Conservation (phyloP, 768 basidiomycete genomes). For the Tulasnella sp. region DNA sequence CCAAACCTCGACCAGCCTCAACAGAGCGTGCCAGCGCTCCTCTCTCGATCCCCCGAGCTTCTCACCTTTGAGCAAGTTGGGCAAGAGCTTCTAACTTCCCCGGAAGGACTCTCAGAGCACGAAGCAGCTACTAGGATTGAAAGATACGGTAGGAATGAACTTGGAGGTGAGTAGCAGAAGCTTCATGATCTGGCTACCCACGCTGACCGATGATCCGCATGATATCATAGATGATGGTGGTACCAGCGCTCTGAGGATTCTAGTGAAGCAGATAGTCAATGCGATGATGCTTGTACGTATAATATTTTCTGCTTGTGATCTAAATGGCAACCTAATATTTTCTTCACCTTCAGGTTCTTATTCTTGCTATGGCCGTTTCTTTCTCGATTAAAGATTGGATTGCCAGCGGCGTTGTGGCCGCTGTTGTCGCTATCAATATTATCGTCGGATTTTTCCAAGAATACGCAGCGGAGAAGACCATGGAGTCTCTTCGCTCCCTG, state of each 20-base stretch:
- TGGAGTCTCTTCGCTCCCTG: constrained; percentile 37
- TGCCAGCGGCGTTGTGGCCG: constrained; percentile 39
- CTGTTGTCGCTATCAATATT: constrained; percentile 25
- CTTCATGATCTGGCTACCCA: constrained; percentile 3
- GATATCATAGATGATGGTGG: background rate
- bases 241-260: constrained; percentile 14
- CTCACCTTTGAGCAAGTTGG: constrained; percentile 22
- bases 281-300: constrained; percentile 26
- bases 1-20: constrained; percentile 6
- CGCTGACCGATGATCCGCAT: background rate
- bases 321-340: background rate
- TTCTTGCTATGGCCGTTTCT: constrained; percentile 35
- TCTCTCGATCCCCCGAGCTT: constrained; percentile 20
- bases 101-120: constrained; percentile 22
- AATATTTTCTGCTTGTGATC: too few species aligned
- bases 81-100: constrained; percentile 20
- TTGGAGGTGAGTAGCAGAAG: constrained; percentile 24
- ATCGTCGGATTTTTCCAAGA: constrained; percentile 37
- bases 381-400: constrained; percentile 44
- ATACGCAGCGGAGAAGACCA: constrained; percentile 37
- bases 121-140: constrained; percentile 21
- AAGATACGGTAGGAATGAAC: constrained; percentile 25
- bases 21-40: constrained; percentile 15
- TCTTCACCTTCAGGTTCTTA: constrained; percentile 17
- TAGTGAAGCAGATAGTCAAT: constrained; percentile 27